phyloP scores from a whole-genome alignment of 2,329 filamentous ascomycete species.

The Mariannaea sp. region DNA sequence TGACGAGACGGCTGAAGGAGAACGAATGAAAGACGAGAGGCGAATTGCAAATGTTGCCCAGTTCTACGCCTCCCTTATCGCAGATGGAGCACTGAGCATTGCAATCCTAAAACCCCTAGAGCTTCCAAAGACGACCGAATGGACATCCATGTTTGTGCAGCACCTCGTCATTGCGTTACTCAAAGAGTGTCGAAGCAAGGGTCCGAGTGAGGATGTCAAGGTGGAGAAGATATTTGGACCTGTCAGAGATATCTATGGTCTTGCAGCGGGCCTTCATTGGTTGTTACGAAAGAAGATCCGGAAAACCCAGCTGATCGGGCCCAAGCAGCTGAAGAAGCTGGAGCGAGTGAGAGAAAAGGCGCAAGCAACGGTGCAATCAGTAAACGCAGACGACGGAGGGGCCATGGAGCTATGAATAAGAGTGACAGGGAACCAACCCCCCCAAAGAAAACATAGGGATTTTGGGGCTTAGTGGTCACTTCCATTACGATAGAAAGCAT shows the following conservation, averaged over 20 bases:
- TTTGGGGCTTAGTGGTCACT: neutral
- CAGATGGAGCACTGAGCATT: constrained; percentile 51
- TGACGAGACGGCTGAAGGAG: constrained; percentile 55
- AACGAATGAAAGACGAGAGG: constrained; percentile 53
- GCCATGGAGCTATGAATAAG: neutral
- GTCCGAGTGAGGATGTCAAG: constrained; percentile 56
- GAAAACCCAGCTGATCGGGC: constrained; percentile 61
- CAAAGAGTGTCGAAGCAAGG: constrained; percentile 60
- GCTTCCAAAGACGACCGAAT: constrained; percentile 75
- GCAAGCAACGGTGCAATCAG: constrained; percentile 37
- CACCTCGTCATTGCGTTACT: constrained; percentile 78
- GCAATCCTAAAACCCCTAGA: constrained; percentile 71
- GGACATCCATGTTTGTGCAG: constrained; percentile 79
- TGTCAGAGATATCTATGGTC: constrained; percentile 65
- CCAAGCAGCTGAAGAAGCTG: constrained; percentile 54
- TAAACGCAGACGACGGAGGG: constrained; percentile 22
- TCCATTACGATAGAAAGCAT: too few relatives aligned
- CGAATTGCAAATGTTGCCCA: constrained; percentile 59
- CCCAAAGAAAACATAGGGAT: neutral
- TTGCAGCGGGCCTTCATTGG: constrained; percentile 76
- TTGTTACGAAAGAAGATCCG: constrained; percentile 78
- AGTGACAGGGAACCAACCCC: too few relatives aligned
- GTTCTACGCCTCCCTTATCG: constrained; percentile 58
- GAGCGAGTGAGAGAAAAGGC: constrained; percentile 43
- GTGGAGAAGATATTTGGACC: constrained; percentile 70